Conservation (phyloP, 169 alveolate genomes). For the Theileria luwenshuni region DNA sequence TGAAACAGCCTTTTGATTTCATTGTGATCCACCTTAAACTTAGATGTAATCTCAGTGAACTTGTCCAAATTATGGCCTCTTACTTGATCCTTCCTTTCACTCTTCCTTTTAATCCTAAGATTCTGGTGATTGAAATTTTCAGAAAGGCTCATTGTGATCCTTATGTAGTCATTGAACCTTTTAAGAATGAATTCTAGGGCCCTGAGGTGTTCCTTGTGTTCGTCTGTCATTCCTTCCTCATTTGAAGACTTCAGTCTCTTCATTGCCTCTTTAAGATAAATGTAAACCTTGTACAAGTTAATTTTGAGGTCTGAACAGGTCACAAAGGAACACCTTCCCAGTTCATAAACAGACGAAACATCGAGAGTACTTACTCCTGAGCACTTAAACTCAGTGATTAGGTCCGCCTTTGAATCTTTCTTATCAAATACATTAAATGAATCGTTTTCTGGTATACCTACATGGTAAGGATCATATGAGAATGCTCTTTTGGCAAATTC, state of each 20-base stretch:
- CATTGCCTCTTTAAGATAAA: slow-evolving; percentile 29
- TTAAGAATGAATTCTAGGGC: not conserved
- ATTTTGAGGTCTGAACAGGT: slow-evolving; percentile 36
- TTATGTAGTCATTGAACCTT: slow-evolving; percentile 21
- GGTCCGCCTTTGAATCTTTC: not conserved
- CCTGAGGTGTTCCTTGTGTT: not conserved
- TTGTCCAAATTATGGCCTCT: not conserved
- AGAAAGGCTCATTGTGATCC: not conserved
- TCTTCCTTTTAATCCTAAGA: not conserved
- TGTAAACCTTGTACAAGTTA: slow-evolving; percentile 46
- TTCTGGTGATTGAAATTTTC: not conserved
- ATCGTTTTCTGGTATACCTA: not conserved
- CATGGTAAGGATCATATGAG: slow-evolving; percentile 9
- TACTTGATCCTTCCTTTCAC: not conserved
- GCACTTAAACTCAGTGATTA: not conserved
- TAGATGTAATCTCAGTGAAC: slow-evolving; percentile 18
- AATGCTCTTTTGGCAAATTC: slow-evolving; percentile 22
- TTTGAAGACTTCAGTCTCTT: not conserved
- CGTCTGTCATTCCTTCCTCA: not conserved
- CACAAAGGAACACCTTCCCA: slow-evolving; percentile 43
- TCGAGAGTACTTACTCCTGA: not conserved
- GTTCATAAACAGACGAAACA: slow-evolving; percentile 31
- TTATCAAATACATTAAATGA: not conserved
- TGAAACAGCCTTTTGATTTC: slow-evolving; percentile 2
- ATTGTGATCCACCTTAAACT: slow-evolving; percentile 14